phyloP scores from a whole-genome alignment of 2,329 filamentous ascomycete genomes.

The Ceratocystis cubensis region DNA sequence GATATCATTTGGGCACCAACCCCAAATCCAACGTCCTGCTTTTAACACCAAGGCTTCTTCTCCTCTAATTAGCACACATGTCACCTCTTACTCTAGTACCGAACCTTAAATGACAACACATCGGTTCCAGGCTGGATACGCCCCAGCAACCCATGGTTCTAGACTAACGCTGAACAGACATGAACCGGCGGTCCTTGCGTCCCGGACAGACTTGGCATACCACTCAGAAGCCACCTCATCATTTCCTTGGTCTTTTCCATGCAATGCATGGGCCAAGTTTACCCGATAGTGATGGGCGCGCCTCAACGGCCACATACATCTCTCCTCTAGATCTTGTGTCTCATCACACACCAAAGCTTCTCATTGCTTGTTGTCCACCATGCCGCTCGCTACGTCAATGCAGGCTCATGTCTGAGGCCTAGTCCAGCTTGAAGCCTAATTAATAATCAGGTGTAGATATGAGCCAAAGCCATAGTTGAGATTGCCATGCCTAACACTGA shows the following conservation, averaged over 20 bases:
- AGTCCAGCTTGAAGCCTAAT: too few species aligned
- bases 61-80: neutral
- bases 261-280: neutral
- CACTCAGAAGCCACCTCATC: neutral
- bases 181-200: neutral
- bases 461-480: too few species aligned
- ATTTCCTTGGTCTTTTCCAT: neutral
- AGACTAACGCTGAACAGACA: neutral
- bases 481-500: too few species aligned
- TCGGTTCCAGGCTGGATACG: neutral
- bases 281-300: too few species aligned
- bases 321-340: too few species aligned
- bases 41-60: neutral
- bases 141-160: neutral
- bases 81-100: neutral
- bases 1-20: neutral
- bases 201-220: too few species aligned
- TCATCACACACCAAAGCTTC: too few species aligned
- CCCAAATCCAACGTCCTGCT: neutral
- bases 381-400: too few species aligned
- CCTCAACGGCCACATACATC: too few species aligned
- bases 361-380: too few species aligned
- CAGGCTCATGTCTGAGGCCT: too few species aligned
- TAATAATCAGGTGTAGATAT: too few species aligned
- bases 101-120: neutral